Base-by-base conservation (phyloP, 2,329 filamentous ascomycete genomes). In the Penicillium corylophilum region DNA sequence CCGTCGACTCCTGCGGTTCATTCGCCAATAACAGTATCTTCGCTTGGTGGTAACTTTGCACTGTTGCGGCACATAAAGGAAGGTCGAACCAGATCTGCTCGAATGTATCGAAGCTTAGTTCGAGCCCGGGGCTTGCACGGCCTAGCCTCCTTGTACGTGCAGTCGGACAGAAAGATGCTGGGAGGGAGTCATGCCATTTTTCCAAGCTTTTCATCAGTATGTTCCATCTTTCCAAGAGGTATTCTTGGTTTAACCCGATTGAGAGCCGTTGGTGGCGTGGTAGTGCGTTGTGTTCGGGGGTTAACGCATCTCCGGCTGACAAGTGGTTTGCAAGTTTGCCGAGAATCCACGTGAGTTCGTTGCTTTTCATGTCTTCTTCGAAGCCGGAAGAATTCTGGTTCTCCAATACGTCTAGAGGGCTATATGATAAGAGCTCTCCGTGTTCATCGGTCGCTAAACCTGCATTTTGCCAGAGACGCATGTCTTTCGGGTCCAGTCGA, bases 1-100 rank as follows among this genome's bases (percentile, higher is more conserved):
- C 73, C 38, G 75, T 76, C 1, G 79, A 80, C 46, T 83, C 77
- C 24, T 78, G 76, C 3, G 79, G 79, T 6, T 36, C 35, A 9
- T 36, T 36, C 5, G 35, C 35, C 16, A 36, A 36, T 5, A 36
- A 16, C 35, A 36, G 4, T 12, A 36, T 20, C 16, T 35, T 20
- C 9, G 35, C 35, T 36, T 36, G 35, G 9, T 36, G 35, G 18
- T 36, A 36, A 16, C 35, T 36, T 20, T 20, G 35, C 20, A 36
- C 16, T 36, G 35, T 13, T 20, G 35, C 35, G 6, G 35, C 35
- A 36, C 16, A 36, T 20, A 36, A 20, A 2, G 35, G 35, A 8
- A 36, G 10, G 10, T 36, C 35, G 18, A 36, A 20, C 35, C 16
- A 36, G 16, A 36, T 20, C 16, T 36, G 35, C 35, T 36, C 35